A percentile compares a stretch with the other conserved stretches of the same genome.
Conservation (phyloP, 768 basidiomycete genomes). For the Lentinula boryana region DNA sequence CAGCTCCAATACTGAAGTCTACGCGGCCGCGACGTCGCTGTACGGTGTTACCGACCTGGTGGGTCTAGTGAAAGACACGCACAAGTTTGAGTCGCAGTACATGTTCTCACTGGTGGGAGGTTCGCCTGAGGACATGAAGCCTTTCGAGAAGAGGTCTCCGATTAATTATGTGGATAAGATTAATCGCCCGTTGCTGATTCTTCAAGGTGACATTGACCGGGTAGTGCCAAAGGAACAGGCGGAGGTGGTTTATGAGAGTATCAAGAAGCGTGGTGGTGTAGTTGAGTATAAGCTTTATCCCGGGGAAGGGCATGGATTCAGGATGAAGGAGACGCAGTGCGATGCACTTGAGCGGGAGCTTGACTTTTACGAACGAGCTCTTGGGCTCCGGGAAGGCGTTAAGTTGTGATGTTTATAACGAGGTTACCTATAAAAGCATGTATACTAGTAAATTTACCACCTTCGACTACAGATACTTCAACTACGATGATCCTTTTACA, state of each 20-base stretch:
- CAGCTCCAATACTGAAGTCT: constrained; percentile 36
- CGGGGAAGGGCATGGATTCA: constrained; percentile 47
- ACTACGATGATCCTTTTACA: neutral
- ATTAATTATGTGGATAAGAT: constrained; percentile 46
- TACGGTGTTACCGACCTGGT: constrained; percentile 67
- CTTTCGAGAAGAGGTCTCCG: constrained; percentile 50
- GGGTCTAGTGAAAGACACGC: constrained; percentile 44
- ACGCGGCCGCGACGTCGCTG: constrained; percentile 57
- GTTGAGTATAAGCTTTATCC: constrained; percentile 41
- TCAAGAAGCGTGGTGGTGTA: constrained; percentile 30
- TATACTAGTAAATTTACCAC: neutral
- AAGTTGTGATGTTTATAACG: neutral
- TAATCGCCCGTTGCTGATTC: constrained; percentile 41
- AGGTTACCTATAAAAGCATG: neutral
- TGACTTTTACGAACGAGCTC: constrained; percentile 33
- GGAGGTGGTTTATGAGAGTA: constrained; percentile 32
- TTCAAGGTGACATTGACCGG: constrained; percentile 36
- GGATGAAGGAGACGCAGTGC: constrained; percentile 35
- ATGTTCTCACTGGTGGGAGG: constrained; percentile 48
- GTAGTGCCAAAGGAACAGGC: constrained; percentile 54
- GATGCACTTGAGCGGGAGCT: constrained; percentile 35
- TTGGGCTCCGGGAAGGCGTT: constrained; percentile 2
- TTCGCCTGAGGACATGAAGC: constrained; percentile 34
- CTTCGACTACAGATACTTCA: neutral
- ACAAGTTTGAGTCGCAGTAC: constrained; percentile 50